A percentile compares a stretch with the other conserved stretches of the same genome.
These are phyloP conservation scores for Globisporangium rhizosaccharum DNA, from an alignment of 352 stramenopile genomes.

Conservation along the genomic window DNA sequence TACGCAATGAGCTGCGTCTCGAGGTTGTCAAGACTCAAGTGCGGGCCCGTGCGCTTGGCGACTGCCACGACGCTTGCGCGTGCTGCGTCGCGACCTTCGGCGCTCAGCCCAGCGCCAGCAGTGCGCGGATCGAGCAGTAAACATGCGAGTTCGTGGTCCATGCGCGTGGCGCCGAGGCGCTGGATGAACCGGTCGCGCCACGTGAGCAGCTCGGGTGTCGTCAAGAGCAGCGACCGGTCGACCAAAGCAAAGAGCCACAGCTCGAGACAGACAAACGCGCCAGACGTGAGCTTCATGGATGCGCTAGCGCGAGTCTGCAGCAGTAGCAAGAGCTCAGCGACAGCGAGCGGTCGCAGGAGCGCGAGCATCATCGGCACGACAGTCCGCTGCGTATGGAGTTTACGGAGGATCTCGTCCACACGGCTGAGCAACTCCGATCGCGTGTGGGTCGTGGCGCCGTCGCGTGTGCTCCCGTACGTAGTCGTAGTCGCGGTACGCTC, in stretches of 20 bases:
- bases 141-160: slow-evolving; percentile 11
- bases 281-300: slow-evolving; percentile 4
- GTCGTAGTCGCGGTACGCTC: background rate
- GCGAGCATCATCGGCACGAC: background rate
- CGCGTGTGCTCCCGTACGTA: background rate
- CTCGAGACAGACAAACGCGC: slow-evolving; percentile 10
- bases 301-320: background rate
- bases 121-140: slow-evolving; percentile 16
- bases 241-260: slow-evolving; percentile 10
- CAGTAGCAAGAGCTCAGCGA: background rate
- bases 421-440: background rate
- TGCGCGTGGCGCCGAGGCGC: background rate
- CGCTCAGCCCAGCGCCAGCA: slow-evolving; percentile 9
- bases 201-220: background rate
- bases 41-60: background rate
- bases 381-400: slow-evolving; percentile 2
- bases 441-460: background rate
- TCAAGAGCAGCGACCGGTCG: slow-evolving; percentile 2
- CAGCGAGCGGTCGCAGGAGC: slow-evolving; percentile 6
- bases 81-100: background rate
- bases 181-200: slow-evolving; percentile 7
- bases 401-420: background rate
- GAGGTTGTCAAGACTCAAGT: background rate
- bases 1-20: slow-evolving; percentile 7
- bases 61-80: slow-evolving; percentile 5